These are phyloP conservation scores for Tephrocybe sp. DNA, from an alignment of 768 basidiomycete species.

Conservation along the genomic window DNA sequence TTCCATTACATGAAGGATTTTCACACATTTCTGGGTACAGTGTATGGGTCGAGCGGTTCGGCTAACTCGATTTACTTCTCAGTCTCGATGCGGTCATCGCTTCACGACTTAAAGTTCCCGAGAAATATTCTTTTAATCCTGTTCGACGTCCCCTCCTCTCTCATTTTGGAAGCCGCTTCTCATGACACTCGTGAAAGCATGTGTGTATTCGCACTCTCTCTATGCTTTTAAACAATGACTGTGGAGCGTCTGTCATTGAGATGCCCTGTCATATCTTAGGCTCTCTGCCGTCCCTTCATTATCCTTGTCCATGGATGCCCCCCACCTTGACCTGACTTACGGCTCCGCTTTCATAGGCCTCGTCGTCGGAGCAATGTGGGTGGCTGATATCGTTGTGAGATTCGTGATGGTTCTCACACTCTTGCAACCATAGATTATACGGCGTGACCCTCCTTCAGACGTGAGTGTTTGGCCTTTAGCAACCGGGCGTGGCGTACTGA, in stretches of 20 bases:
- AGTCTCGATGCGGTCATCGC: slow-evolving; percentile 4
- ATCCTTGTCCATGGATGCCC: slow-evolving; percentile 13
- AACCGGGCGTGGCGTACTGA: no score
- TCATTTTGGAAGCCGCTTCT: slow-evolving; percentile 4
- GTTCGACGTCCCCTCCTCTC: slow-evolving; percentile 2
- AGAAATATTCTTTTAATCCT: background rate
- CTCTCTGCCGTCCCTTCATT: background rate
- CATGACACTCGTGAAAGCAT: slow-evolving; percentile 5
- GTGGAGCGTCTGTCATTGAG: background rate
- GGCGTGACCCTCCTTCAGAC: slow-evolving; percentile 47
- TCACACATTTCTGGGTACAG: slow-evolving; percentile 1
- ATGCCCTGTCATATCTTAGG: background rate
- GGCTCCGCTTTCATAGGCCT: slow-evolving; percentile 48
- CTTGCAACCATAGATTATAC: slow-evolving; percentile 34
- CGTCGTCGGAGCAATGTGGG: slow-evolving; percentile 43
- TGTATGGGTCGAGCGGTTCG: background rate
- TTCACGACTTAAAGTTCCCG: slow-evolving; percentile 6
- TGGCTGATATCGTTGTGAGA: slow-evolving; percentile 1
- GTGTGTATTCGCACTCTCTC: slow-evolving; percentile 1
- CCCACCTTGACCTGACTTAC: slow-evolving; percentile 35
- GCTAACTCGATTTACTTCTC: background rate
- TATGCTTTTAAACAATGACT: slow-evolving; percentile 4
- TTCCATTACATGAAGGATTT: background rate
- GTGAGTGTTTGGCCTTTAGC: slow-evolving; percentile 27
- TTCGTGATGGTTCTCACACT: slow-evolving; percentile 2